Conservation (phyloP, 2,329 filamentous ascomycete species). For the Chaetomiaceae sp. region DNA sequence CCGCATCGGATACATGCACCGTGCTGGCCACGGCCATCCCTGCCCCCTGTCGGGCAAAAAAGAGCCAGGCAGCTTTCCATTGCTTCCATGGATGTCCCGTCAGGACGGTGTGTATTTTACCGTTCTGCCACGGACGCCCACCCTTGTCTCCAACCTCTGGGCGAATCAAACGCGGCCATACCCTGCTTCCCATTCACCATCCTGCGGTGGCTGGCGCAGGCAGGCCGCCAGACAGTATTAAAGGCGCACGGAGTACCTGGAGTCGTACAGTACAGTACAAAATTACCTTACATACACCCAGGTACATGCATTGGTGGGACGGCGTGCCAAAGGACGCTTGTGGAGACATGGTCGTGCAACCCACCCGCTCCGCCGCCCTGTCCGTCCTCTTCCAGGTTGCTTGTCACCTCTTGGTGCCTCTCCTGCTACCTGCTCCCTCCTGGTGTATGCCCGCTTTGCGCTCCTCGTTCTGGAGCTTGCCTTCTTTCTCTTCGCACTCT, state of each 20-base stretch:
- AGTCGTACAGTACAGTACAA: too few species aligned
- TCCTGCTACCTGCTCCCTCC: neutral
- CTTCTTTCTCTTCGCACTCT: constrained; percentile 8
- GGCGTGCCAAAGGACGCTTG: constrained; percentile 9
- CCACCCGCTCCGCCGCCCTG: constrained; percentile 23
- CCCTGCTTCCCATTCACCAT: constrained; percentile 12
- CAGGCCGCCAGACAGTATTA: too few species aligned
- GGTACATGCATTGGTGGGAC: constrained; percentile 3
- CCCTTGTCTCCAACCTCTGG: constrained; percentile 9
- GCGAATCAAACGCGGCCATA: constrained; percentile 16
- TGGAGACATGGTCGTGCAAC: constrained; percentile 21
- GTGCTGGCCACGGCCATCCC: constrained; percentile 28
- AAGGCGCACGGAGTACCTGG: too few species aligned
- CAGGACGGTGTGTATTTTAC: constrained; percentile 18
- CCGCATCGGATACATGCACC: constrained; percentile 19
- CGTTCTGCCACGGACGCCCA: constrained; percentile 17
- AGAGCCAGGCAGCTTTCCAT: constrained; percentile 6
- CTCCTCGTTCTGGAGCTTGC: constrained; percentile 14
- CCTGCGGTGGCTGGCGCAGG: too few species aligned
- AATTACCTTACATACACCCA: too few species aligned
- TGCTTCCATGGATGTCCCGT: too few species aligned
- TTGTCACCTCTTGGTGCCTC: constrained; percentile 22
- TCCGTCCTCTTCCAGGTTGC: constrained; percentile 11
- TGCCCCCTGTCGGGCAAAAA: constrained; percentile 24
- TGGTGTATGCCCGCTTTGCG: constrained; percentile 2